Conservation (phyloP, 106 monocot species). For the Acorus calamus region DNA sequence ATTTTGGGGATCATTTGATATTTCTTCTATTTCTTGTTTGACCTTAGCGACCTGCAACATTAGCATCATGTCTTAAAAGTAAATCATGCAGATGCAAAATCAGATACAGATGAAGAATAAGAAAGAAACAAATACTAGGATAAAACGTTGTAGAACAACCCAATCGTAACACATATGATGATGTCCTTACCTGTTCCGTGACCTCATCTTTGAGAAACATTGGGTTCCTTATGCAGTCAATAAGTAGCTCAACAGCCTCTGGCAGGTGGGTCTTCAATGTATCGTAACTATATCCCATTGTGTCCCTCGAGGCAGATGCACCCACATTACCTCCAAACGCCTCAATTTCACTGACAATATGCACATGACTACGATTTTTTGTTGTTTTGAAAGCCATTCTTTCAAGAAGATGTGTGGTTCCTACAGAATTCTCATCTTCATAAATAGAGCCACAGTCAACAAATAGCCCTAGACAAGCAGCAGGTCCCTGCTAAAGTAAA, state of each 20-base stretch:
- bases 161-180: conserved; percentile 2
- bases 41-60: conserved; percentile 38
- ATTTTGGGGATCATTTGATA: conserved; percentile 48
- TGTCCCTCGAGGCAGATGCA: conserved; percentile 63
- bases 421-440: conserved; percentile 34
- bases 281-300: conserved; percentile 73
- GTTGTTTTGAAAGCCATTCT: conserved; percentile 76
- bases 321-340: conserved; percentile 54
- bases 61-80: neutral
- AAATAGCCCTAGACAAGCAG: conserved; percentile 61
- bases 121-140: neutral
- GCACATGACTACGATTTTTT: conserved; percentile 35
- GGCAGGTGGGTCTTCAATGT: conserved; percentile 51
- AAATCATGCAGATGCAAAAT: too few species aligned
- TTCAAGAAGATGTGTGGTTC: conserved; percentile 55
- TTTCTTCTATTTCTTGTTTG: conserved; percentile 41
- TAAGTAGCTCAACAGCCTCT: conserved; percentile 44
- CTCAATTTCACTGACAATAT: conserved; percentile 58
- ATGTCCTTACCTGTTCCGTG: conserved; percentile 55
- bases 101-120: neutral
- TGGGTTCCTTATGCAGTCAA: conserved; percentile 71
- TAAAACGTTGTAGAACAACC: neutral
- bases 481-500: conserved; percentile 47
- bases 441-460: conserved; percentile 82
- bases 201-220: conserved; percentile 59